A percentile compares a stretch with the other conserved stretches of the same genome.
These are phyloP conservation scores for Aaosphaeria arxii DNA, from an alignment of 2,329 filamentous ascomycete genomes.

Conservation along the genomic window DNA sequence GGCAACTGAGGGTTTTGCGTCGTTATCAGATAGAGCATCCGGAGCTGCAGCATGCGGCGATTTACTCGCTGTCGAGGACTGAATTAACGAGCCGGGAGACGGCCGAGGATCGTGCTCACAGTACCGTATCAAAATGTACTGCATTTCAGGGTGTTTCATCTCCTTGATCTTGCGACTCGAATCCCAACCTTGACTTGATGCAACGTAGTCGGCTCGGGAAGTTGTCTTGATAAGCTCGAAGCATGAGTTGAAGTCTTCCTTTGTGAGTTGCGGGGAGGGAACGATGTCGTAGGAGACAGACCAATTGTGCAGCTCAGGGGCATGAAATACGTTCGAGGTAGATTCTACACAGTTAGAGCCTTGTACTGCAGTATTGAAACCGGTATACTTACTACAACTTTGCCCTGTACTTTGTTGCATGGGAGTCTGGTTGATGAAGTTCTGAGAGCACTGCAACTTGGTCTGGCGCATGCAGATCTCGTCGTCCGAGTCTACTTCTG, in stretches of 20 bases:
- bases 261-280: constrained; percentile 24
- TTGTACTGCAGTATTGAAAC: too few species aligned
- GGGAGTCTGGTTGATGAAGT: too few species aligned
- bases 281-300: background rate
- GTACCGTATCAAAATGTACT: constrained; percentile 56
- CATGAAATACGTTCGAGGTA: background rate
- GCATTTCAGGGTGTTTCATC: constrained; percentile 65
- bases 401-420: too few species aligned
- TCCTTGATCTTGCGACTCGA: constrained; percentile 59
- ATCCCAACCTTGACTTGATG: constrained; percentile 63
- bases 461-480: too few species aligned
- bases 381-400: too few species aligned
- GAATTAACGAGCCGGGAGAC: background rate
- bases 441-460: too few species aligned
- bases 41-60: background rate
- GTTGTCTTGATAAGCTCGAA: constrained; percentile 60
- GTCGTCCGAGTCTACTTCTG: too few species aligned
- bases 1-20: background rate
- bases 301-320: background rate
- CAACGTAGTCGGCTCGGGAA: constrained; percentile 62
- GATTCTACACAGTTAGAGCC: too few species aligned
- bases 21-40: background rate
- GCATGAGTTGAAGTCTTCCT: constrained; percentile 47
- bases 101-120: too few species aligned
- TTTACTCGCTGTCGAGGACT: background rate